These are phyloP conservation scores for Gyrodon lividus DNA, from an alignment of 768 basidiomycete genomes.

Conservation along the genomic window DNA sequence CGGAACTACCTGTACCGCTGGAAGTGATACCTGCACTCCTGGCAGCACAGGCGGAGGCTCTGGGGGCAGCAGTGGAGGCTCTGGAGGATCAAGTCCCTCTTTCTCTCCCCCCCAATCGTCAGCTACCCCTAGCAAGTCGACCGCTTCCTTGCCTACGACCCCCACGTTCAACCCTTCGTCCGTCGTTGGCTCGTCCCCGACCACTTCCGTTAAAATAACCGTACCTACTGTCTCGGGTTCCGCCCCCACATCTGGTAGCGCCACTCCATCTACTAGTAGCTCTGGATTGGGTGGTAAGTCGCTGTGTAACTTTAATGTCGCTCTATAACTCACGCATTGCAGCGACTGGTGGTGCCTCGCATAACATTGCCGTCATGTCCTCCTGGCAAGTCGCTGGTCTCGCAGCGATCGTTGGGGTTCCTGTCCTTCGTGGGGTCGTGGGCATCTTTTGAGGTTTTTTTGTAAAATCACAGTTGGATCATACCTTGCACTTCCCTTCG, in stretches of 20 bases:
- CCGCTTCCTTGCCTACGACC: not conserved
- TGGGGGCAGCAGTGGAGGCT: constrained; percentile 1
- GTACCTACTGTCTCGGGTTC: not conserved
- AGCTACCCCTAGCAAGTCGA: not conserved
- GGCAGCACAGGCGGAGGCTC: constrained; percentile 2
- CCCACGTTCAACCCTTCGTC: not conserved
- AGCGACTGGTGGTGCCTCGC: constrained; percentile 9
- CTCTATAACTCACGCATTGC: not conserved
- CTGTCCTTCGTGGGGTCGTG: not conserved
- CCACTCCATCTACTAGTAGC: too few species aligned
- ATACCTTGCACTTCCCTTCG: too few species aligned
- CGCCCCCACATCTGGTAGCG: not conserved
- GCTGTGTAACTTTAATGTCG: not conserved
- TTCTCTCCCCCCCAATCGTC: not conserved
- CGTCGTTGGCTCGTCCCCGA: not conserved
- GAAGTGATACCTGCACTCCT: constrained; percentile 3
- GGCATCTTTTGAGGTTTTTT: not conserved
- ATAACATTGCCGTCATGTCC: not conserved
- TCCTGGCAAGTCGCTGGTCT: constrained; percentile 2
- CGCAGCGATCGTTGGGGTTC: constrained; percentile 5
- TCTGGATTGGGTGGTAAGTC: constrained; percentile 1
- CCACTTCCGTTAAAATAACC: not conserved
- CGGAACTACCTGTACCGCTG: constrained; percentile 9
- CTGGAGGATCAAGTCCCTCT: not conserved
- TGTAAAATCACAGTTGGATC: not conserved